Percentiles rank a stretch among this genome's conserved stretches.
Evolutionary conservation across 2,329 filamentous ascomycete species (phyloP).

Genomic region (Aureobasidium vineae): DNA sequence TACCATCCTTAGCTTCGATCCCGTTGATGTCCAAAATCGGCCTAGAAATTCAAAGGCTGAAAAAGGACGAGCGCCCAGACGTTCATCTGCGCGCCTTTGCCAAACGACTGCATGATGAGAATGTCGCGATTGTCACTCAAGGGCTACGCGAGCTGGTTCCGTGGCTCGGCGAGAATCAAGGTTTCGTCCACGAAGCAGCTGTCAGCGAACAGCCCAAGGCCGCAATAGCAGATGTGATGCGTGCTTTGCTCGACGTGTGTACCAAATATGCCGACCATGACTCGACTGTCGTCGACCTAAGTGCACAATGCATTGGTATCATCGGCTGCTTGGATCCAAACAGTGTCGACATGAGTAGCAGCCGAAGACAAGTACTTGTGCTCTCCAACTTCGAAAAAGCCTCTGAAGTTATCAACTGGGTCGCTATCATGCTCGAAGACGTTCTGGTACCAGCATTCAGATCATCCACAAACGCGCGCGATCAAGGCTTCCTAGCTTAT

Average conservation of each 20-base stretch:
- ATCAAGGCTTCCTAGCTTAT: constrained; percentile 89
- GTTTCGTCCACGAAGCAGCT: constrained; percentile 73
- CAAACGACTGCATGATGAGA: constrained; percentile 75
- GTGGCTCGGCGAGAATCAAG: constrained; percentile 71
- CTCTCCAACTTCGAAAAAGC: constrained; percentile 78
- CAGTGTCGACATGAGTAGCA: constrained; percentile 73
- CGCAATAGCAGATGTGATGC: constrained; percentile 67
- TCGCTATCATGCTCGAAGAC: constrained; percentile 78
- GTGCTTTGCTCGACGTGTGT: constrained; percentile 80
- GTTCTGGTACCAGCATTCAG: constrained; percentile 89
- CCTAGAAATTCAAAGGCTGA: constrained; percentile 61
- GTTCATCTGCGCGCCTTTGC: constrained; percentile 69
- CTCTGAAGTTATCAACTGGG: constrained; percentile 80
- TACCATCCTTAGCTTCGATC: constrained; percentile 76
- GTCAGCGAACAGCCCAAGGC: constrained; percentile 80
- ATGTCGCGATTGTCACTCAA: constrained; percentile 78
- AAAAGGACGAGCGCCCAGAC: constrained; percentile 62
- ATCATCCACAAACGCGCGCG: constrained; percentile 79
- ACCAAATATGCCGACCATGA: constrained; percentile 72
- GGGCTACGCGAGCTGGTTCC: constrained; percentile 72
- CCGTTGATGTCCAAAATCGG: constrained; percentile 68
- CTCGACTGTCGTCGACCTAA: constrained; percentile 66
- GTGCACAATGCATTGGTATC: constrained; percentile 78
- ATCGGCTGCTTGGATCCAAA: constrained; percentile 92
- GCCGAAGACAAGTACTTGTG: constrained; percentile 80